Evolutionary conservation across 2,329 filamentous ascomycete species (phyloP), one percentile per base, ranked within the genome.

Genomic region (Aspergillus fumigatus): DNA sequence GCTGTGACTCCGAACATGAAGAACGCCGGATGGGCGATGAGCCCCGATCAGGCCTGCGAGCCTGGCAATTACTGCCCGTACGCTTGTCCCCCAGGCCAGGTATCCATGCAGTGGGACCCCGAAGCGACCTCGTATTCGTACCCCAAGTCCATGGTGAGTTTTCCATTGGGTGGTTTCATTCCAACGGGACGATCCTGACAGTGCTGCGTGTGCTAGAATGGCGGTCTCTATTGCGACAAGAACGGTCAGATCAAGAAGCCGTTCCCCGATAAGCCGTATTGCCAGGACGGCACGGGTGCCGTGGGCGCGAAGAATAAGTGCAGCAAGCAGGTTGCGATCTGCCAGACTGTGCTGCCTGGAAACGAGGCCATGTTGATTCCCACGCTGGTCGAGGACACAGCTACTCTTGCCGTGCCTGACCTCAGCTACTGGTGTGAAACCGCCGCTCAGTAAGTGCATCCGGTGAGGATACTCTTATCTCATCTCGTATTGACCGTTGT

Each of bases 291-390:
- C 48, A 84, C 84, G 21, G 88, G 87, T 47, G 70, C 84, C 7
- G 80, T 92, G 53, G 77, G 79, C 55, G 88, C 82, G 38, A 78
- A 85, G 59, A 92, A 91, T 77, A 85, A 86, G 63, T 83, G 82
- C 59, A 81, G 83, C 48, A 75, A 78, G 38, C 68, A 80, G 14
- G 82, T 91, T 54, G 84, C 89, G 2, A 90, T 89, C 74, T 92
- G 89, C 73, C 89, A 92, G 74, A 92, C 89, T 4, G 87, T 91
- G 14, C 75, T 92, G 59, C 89, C 89, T 19, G 89, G 89, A 51
- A 88, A 90, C 66, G 89, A 92, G 76, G 87, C 87, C 59, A 92
- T 92, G 88, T 79, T 92, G 63, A 92, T 92, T 65, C 88, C 88
- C 17, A 92, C 88, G n/a, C 73, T 85, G 60, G 85, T 92, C 49